Evolutionary conservation across 495 filamentous ascomycete species (phyloP).

Genomic region (Recurvomyces mirabilis): DNA sequence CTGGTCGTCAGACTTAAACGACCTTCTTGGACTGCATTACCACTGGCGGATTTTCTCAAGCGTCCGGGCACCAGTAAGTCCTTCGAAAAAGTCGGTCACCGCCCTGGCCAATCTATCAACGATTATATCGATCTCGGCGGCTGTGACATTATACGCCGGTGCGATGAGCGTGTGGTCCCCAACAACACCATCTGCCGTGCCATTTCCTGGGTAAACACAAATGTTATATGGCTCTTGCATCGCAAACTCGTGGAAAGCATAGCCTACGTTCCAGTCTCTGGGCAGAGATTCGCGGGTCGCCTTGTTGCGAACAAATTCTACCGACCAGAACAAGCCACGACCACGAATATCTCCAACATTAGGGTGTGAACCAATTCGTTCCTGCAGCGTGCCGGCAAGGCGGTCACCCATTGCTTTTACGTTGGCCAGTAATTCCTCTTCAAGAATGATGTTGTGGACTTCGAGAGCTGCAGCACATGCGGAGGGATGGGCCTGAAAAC

Average conservation of each 20-base stretch:
- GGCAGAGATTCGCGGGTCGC: conserved; percentile 43
- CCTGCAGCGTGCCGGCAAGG: conserved; percentile 34
- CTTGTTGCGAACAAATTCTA: conserved; percentile 51
- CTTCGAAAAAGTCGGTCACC: conserved; percentile 28
- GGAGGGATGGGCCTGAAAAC: conserved; percentile 48
- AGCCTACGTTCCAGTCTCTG: too few species aligned
- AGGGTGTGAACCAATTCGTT: conserved; percentile 37
- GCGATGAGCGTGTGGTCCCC: conserved; percentile 71
- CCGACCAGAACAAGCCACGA: conserved; percentile 53
- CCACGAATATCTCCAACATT: conserved; percentile 57
- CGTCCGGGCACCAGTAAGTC: too few species aligned
- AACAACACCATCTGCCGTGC: conserved; percentile 51
- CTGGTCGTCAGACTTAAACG: too few species aligned
- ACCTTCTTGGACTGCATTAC: too few species aligned
- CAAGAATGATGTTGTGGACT: conserved; percentile 41
- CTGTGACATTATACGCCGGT: conserved; percentile 57
- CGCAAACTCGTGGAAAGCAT: conserved; percentile 17
- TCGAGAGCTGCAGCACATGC: conserved; percentile 46
- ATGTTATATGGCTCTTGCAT: conserved; percentile 41
- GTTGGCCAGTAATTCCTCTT: conserved; percentile 40
- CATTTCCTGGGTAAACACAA: conserved; percentile 59
- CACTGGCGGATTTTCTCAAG: too few species aligned
- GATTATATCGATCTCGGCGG: conserved; percentile 24
- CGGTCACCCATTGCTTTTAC: conserved; percentile 37
- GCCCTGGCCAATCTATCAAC: conserved; percentile 24